Evolutionary conservation across 345 rosid genomes (phyloP).

Genomic region (Salix viminalis): DNA sequence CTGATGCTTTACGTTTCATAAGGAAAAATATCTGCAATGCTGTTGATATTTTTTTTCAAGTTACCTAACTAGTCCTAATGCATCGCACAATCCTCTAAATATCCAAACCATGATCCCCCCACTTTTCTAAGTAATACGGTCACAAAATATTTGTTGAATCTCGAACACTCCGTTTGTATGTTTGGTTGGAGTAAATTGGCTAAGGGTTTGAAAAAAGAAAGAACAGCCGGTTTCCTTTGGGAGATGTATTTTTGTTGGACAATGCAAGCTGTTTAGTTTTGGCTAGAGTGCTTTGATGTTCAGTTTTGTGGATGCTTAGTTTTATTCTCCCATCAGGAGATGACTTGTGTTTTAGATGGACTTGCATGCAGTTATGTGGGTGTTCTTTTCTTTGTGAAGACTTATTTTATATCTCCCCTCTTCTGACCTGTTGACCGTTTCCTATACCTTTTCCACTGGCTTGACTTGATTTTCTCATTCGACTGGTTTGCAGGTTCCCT

Average conservation of each 20-base stretch:
- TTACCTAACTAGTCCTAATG: neutral
- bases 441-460: too few species aligned
- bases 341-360: too few species aligned
- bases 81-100: neutral
- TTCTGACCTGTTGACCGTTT: neutral
- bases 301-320: neutral
- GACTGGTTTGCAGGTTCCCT: constrained; percentile 52
- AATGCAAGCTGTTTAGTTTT: neutral
- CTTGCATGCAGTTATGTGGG: too few species aligned
- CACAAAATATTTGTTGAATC: neutral
- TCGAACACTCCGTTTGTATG: neutral
- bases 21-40: neutral
- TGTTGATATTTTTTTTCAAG: neutral
- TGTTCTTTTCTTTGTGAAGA: too few species aligned
- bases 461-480: neutral
- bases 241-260: neutral
- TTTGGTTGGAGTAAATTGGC: neutral
- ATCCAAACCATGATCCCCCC: neutral
- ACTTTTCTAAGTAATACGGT: neutral
- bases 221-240: neutral
- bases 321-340: too few species aligned
- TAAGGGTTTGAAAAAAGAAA: neutral
- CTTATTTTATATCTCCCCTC: neutral
- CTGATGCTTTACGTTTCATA: neutral
- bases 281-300: neutral